Evolutionary conservation across 306 rosid species (phyloP).

Genomic region (Ormosia emarginata): DNA sequence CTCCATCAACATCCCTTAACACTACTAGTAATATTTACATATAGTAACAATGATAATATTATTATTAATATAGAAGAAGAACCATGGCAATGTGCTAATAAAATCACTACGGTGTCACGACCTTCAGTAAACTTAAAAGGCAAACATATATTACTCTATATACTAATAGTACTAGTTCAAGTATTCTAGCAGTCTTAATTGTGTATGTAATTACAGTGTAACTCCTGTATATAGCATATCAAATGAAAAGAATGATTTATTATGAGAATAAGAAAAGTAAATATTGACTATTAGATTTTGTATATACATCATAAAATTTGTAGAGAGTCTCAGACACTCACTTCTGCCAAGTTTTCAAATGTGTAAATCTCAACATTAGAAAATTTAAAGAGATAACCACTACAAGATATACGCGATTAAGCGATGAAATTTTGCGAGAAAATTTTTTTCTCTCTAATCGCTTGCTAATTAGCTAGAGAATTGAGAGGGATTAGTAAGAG

Average conservation of each 20-base stretch:
- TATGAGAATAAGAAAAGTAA: no score
- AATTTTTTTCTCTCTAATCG: no score
- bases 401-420: no score
- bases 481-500: no score
- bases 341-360: slow-evolving; percentile 32
- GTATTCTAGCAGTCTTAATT: not conserved
- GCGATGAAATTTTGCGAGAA: no score
- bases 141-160: no score
- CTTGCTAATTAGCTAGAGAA: no score
- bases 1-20: not conserved
- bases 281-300: not conserved
- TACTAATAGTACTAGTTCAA: not conserved
- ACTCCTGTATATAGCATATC: not conserved
- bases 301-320: slow-evolving; percentile 56
- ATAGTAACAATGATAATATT: no score
- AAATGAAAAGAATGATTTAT: no score
- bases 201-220: not conserved
- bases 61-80: no score
- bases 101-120: not conserved
- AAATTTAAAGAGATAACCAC: slow-evolving; percentile 64
- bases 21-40: no score
- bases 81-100: not conserved
- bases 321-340: slow-evolving; percentile 33
- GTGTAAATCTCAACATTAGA: slow-evolving; percentile 38
- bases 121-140: not conserved